phyloP scores from a whole-genome alignment of 306 rosid species.

The Lagenaria siceraria region DNA sequence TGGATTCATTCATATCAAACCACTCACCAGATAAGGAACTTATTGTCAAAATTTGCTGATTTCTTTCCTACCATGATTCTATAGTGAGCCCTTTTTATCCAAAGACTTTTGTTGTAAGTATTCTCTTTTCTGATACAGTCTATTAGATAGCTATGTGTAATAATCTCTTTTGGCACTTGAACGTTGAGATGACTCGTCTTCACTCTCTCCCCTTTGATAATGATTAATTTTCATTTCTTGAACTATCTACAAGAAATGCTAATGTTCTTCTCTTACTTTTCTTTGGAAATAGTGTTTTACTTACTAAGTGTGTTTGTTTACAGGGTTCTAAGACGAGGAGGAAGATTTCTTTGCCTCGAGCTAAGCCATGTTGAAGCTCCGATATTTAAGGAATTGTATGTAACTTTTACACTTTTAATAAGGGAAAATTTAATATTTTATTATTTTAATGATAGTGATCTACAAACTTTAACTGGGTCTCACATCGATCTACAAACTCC shows the following conservation, averaged over 20 bases:
- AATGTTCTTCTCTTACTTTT: neutral
- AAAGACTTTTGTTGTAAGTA: neutral
- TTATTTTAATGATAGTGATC: neutral
- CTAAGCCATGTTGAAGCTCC: conserved; percentile 82
- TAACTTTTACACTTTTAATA: conserved; percentile 11
- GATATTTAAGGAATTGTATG: conserved; percentile 76
- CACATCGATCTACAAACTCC: neutral
- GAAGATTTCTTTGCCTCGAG: conserved; percentile 94
- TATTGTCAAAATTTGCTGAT: neutral
- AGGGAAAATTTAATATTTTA: neutral
- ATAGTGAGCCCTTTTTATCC: neutral
- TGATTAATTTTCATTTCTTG: neutral
- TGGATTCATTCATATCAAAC: neutral
- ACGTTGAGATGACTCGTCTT: neutral
- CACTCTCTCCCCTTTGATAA: neutral
- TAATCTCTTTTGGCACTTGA: neutral
- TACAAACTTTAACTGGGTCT: neutral
- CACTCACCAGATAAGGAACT: neutral
- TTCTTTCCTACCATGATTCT: neutral
- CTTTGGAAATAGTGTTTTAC: neutral
- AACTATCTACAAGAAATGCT: neutral
- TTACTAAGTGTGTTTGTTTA: conserved; percentile 8
- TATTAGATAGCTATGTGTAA: neutral
- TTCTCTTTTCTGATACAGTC: neutral
- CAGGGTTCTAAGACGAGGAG: conserved; percentile 82